phyloP scores from a whole-genome alignment of 176 grass and related monocot genomes.

The Pontederia crassipes region DNA sequence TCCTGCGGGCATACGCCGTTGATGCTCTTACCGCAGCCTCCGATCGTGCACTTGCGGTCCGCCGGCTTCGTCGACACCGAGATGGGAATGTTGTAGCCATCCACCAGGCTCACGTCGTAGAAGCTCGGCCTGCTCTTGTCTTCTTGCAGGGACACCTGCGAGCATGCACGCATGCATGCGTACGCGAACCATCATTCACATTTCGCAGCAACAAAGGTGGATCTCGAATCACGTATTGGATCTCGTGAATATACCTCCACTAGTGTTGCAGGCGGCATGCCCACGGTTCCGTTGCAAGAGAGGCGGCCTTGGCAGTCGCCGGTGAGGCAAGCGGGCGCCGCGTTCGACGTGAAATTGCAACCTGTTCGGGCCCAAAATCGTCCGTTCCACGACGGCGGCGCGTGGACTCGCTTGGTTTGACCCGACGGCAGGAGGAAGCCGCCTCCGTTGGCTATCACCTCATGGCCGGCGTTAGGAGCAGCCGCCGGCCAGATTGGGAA shows the following conservation, averaged over 20 bases:
- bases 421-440: slow-evolving; percentile 60
- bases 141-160: slow-evolving; percentile 25
- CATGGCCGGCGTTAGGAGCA: slow-evolving; percentile 60
- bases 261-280: slow-evolving; percentile 57
- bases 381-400: slow-evolving; percentile 63
- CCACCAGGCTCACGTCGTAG: slow-evolving; percentile 78
- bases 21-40: slow-evolving; percentile 43
- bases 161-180: slow-evolving; percentile 6
- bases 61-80: slow-evolving; percentile 33
- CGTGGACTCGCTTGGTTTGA: slow-evolving; percentile 31
- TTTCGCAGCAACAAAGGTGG: too few species aligned
- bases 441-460: slow-evolving; percentile 39
- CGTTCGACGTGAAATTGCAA: slow-evolving; percentile 35
- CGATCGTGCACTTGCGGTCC: slow-evolving; percentile 31
- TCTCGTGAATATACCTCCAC: slow-evolving; percentile 36
- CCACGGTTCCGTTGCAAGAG: slow-evolving; percentile 70
- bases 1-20: slow-evolving; percentile 63
- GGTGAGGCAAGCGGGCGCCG: slow-evolving; percentile 26
- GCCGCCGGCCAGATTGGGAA: slow-evolving; percentile 76
- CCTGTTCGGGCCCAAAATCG: slow-evolving; percentile 73
- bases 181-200: neutral
- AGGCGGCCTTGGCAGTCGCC: slow-evolving; percentile 61
- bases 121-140: slow-evolving; percentile 50
- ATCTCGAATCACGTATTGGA: neutral
- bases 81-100: slow-evolving; percentile 85